Conservation (phyloP, 176 grass and related monocot species). For the Pontederia crassipes region DNA sequence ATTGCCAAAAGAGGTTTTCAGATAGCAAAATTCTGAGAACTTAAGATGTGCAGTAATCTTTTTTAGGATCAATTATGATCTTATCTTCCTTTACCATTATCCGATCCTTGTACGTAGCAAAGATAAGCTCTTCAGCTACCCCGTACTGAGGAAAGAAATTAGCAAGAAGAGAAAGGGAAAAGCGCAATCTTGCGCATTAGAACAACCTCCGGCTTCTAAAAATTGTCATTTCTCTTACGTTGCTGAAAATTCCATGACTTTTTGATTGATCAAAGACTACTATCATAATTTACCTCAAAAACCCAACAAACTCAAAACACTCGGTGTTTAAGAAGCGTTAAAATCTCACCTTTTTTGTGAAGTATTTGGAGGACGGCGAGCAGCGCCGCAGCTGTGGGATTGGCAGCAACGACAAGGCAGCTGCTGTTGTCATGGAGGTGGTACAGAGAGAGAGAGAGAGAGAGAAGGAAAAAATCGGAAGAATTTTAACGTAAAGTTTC, state of each 20-base stretch:
- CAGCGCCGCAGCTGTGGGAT: conserved; percentile 61
- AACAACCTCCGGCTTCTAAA: no score
- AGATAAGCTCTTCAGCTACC: no score
- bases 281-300: neutral
- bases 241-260: no score
- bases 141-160: no score
- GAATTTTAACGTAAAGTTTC: conserved; percentile 13
- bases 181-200: no score
- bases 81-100: no score
- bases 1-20: no score
- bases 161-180: no score
- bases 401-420: conserved; percentile 45
- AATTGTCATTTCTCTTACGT: no score
- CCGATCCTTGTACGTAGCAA: no score
- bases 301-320: neutral
- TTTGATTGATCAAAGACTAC: neutral
- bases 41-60: no score
- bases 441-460: neutral
- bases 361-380: conserved; percentile 43
- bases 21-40: neutral
- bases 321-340: conserved; percentile 2
- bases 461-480: conserved; percentile 2
- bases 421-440: conserved; percentile 64
- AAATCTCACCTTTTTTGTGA: conserved; percentile 52
- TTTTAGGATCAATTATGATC: no score